Evolutionary conservation across 371 early-diverging fungal genomes (phyloP).

Genomic region (Mucor indicus): DNA sequence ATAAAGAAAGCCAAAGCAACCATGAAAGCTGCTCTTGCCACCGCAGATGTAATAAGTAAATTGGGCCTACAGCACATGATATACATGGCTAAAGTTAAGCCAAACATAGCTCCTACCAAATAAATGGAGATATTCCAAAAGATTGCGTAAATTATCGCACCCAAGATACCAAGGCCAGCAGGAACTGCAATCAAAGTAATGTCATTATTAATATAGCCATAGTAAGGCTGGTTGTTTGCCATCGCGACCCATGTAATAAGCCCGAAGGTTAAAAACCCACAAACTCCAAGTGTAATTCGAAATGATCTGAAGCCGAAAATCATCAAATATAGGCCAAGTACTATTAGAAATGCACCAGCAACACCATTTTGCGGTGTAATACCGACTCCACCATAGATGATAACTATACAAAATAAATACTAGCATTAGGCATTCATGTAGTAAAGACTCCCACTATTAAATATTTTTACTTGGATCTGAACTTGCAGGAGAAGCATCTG

Average conservation of each 20-base stretch:
- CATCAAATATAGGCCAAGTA: slow-evolving; percentile 28
- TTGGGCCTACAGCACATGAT: slow-evolving; percentile 15
- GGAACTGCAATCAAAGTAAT: slow-evolving; percentile 24
- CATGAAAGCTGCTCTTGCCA: slow-evolving; percentile 11
- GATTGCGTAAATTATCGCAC: slow-evolving; percentile 22
- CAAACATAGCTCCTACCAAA: slow-evolving; percentile 9
- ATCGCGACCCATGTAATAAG: slow-evolving; percentile 24
- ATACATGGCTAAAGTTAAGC: slow-evolving; percentile 17
- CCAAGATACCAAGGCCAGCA: slow-evolving; percentile 17
- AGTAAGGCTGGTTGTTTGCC: slow-evolving; percentile 22
- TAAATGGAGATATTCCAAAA: slow-evolving; percentile 22
- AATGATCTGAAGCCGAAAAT: slow-evolving; percentile 30
- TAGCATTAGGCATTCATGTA: no score
- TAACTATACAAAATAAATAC: no score
- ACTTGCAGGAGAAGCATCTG: slow-evolving; percentile 5
- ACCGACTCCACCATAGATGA: slow-evolving; percentile 14
- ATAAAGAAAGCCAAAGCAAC: slow-evolving; percentile 15
- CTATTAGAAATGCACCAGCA: slow-evolving; percentile 27
- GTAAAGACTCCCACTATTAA: not conserved
- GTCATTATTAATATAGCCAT: slow-evolving; percentile 23
- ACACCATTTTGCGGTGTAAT: slow-evolving; percentile 35
- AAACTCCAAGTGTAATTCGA: slow-evolving; percentile 25
- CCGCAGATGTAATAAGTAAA: slow-evolving; percentile 11
- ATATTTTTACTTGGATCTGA: slow-evolving; percentile 6
- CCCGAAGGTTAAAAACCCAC: slow-evolving; percentile 34